These are phyloP conservation scores for Zygnema cylindricum DNA, from an alignment of 139 green algal genomes.

Conservation along the genomic window DNA sequence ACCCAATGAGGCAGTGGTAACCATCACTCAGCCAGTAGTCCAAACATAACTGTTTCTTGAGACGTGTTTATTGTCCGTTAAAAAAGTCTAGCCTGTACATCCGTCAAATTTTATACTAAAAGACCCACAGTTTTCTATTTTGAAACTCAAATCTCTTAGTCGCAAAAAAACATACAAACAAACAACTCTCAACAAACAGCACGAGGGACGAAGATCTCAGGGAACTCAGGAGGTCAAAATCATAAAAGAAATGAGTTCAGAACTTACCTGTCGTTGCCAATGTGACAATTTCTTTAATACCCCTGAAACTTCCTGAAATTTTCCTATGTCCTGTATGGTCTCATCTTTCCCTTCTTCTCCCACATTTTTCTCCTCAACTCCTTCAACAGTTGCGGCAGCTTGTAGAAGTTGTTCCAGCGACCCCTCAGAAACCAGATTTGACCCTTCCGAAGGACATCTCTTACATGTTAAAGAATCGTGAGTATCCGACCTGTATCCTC, in stretches of 20 bases:
- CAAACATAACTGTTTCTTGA: too few species aligned
- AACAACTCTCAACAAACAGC: too few species aligned
- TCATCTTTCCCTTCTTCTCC: neutral
- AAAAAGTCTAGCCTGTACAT: too few species aligned
- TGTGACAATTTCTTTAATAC: conserved; percentile 10
- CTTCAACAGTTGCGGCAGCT: neutral
- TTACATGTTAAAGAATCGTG: conserved; percentile 76
- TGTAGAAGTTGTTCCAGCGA: neutral
- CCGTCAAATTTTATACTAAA: too few species aligned
- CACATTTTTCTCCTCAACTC: neutral
- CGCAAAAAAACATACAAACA: too few species aligned
- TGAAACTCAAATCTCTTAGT: too few species aligned
- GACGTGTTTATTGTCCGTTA: too few species aligned
- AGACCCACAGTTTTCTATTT: too few species aligned
- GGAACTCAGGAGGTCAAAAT: too few species aligned
- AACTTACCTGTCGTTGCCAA: conserved; percentile 41
- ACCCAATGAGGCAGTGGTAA: too few species aligned
- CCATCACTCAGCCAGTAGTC: too few species aligned
- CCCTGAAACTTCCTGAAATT: conserved; percentile 48
- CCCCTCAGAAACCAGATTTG: neutral
- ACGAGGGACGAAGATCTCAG: too few species aligned
- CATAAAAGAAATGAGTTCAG: neutral
- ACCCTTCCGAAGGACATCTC: conserved; percentile 45
- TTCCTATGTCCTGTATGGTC: conserved; percentile 48
- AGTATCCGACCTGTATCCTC: conserved; percentile 78